These are phyloP conservation scores for Ophiostoma australiae DNA, from an alignment of 2,329 filamentous ascomycete species.

Conservation along the genomic window DNA sequence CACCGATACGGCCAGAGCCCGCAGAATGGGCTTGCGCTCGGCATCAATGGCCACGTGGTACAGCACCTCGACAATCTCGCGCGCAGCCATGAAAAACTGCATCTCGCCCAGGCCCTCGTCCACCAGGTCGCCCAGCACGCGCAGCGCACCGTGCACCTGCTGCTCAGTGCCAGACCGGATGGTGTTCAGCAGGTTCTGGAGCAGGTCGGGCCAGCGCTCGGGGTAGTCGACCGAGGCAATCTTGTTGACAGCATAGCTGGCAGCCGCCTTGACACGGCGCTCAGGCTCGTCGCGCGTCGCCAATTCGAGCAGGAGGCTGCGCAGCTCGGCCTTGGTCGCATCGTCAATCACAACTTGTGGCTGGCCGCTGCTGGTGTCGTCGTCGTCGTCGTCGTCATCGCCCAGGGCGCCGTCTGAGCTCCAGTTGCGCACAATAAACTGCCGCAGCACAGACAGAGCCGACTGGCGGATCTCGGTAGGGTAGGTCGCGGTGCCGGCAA, in stretches of 20 bases:
- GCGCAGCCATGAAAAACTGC: constrained; percentile 87
- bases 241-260: constrained; percentile 79
- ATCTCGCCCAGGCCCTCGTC: constrained; percentile 91
- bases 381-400: constrained; percentile 64
- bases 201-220: constrained; percentile 85
- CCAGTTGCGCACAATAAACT: constrained; percentile 83
- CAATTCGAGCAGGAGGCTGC: constrained; percentile 69
- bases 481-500: constrained; percentile 71
- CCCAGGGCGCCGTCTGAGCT: constrained; percentile 65
- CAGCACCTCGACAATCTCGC: constrained; percentile 76
- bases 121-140: constrained; percentile 82
- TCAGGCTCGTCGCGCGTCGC: constrained; percentile 69
- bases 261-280: constrained; percentile 81
- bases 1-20: constrained; percentile 81
- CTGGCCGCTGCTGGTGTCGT: constrained; percentile 59
- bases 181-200: constrained; percentile 72
- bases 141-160: constrained; percentile 83
- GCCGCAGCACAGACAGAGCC: constrained; percentile 72
- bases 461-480: constrained; percentile 74
- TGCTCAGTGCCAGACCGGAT: constrained; percentile 70
- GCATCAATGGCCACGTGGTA: constrained; percentile 77
- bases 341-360: constrained; percentile 53
- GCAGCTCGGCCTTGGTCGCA: constrained; percentile 66
- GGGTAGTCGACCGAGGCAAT: constrained; percentile 92
- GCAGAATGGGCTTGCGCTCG: constrained; percentile 66